Evolutionary conservation across 148 eudicot genomes (phyloP).

Genomic region (Rhododendron simsii): DNA sequence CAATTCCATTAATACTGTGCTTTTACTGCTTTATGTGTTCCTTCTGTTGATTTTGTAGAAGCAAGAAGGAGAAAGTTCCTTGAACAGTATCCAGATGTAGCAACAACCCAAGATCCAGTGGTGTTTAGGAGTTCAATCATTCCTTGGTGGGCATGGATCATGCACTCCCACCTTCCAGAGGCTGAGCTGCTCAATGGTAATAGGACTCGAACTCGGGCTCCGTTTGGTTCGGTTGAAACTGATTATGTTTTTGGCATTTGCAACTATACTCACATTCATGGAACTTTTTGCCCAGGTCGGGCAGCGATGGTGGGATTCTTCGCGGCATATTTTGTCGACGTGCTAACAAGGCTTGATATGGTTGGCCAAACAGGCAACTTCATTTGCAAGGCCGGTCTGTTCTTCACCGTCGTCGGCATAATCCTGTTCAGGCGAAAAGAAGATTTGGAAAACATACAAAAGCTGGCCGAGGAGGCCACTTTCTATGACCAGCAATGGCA

Average conservation of each 20-base stretch:
- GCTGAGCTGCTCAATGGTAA: constrained; percentile 25
- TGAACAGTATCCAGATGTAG: constrained; percentile 12
- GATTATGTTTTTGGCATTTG: not conserved
- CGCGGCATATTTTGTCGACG: constrained; percentile 34
- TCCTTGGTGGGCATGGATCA: constrained; percentile 30
- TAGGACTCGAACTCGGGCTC: not conserved
- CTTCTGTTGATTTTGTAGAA: constrained; percentile 8
- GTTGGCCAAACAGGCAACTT: constrained; percentile 47
- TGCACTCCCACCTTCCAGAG: constrained; percentile 26
- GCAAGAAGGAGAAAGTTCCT: constrained; percentile 23
- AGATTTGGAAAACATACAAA: constrained; percentile 26
- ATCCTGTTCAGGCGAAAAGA: constrained; percentile 25
- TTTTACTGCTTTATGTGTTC: not conserved
- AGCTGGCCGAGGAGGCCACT: constrained; percentile 40
- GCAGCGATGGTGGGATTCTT: constrained; percentile 54
- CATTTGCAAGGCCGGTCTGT: constrained; percentile 33
- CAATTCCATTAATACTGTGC: not conserved
- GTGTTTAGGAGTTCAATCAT: constrained; percentile 19
- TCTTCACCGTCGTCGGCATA: constrained; percentile 24
- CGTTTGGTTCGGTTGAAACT: not conserved
- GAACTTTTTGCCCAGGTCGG: constrained; percentile 24
- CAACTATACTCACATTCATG: not conserved
- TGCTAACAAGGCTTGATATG: constrained; percentile 34
- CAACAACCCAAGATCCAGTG: constrained; percentile 22
- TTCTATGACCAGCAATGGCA: constrained; percentile 51